Evolutionary conservation across 441 rosid species (phyloP).

Genomic region (Manihot esculenta): DNA sequence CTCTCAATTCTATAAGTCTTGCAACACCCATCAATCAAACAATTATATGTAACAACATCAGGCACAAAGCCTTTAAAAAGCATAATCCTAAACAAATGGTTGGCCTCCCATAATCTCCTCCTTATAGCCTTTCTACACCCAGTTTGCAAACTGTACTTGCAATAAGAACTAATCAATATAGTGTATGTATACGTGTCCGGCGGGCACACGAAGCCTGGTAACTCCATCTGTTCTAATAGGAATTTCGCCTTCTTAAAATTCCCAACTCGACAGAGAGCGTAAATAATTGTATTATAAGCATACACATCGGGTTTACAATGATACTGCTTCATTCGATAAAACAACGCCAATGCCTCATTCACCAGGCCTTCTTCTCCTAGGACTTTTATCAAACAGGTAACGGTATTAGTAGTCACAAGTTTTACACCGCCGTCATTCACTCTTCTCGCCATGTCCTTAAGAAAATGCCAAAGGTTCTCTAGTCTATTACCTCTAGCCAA

Average conservation of each 20-base stretch:
- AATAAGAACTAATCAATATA: slow-evolving; percentile 68
- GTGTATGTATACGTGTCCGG: slow-evolving; percentile 73
- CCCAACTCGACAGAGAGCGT: slow-evolving; percentile 73
- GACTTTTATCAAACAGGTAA: slow-evolving; percentile 94
- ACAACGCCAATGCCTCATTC: slow-evolving; percentile 56
- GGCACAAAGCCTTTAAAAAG: slow-evolving; percentile 36
- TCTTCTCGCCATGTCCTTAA: slow-evolving; percentile 46
- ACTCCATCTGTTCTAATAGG: slow-evolving; percentile 78
- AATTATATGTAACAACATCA: slow-evolving; percentile 80
- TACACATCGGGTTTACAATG: slow-evolving; percentile 75
- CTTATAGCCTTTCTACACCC: slow-evolving; percentile 77
- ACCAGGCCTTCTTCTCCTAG: slow-evolving; percentile 89
- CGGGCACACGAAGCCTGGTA: slow-evolving; percentile 74
- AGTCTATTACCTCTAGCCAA: slow-evolving; percentile 54
- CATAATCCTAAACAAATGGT: slow-evolving; percentile 79
- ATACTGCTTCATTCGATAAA: slow-evolving; percentile 73
- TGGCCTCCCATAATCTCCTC: slow-evolving; percentile 85
- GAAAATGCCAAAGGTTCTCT: slow-evolving; percentile 61
- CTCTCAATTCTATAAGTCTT: slow-evolving; percentile 69
- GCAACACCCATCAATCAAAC: slow-evolving; percentile 88
- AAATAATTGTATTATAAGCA: slow-evolving; percentile 67
- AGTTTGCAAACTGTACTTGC: slow-evolving; percentile 71
- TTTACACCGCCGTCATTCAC: slow-evolving; percentile 19
- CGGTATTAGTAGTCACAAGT: slow-evolving; percentile 41
- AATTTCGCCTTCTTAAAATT: slow-evolving; percentile 76